Conservation (phyloP, 1,284 basidiomycete genomes). For the Apiotrichum siamense region DNA sequence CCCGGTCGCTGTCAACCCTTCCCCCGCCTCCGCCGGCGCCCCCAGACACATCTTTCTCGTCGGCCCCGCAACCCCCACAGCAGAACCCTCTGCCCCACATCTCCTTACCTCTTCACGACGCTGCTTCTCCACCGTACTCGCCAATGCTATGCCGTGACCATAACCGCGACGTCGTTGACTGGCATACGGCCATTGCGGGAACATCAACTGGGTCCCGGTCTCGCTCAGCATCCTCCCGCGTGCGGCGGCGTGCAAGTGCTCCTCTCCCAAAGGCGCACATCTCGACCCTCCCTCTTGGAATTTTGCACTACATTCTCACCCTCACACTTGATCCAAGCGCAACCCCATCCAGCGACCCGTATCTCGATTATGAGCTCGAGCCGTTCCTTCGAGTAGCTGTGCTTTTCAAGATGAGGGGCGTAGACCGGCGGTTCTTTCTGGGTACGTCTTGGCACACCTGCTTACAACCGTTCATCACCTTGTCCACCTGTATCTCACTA, state of each 20-base stretch:
- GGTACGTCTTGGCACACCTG: constrained; percentile 20
- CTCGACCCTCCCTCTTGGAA: constrained; percentile 25
- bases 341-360: constrained; percentile 25
- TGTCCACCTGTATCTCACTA: not conserved
- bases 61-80: too few species aligned
- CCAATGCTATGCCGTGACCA: not conserved
- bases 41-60: too few species aligned
- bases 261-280: not conserved
- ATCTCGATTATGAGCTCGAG: constrained; percentile 30
- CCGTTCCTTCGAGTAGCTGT: constrained; percentile 24
- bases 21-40: too few species aligned
- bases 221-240: not conserved
- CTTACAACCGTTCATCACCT: not conserved
- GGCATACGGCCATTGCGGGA: too few species aligned
- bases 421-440: constrained; percentile 35
- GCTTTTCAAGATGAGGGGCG: constrained; percentile 29
- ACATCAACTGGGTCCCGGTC: not conserved
- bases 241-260: not conserved
- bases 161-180: not conserved
- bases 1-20: too few species aligned
- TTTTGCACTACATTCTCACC: constrained; percentile 30
- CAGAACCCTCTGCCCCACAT: too few species aligned
- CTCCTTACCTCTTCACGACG: too few species aligned
- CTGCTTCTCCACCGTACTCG: not conserved
- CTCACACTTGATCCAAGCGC: constrained; percentile 31